phyloP scores from a whole-genome alignment of 2,329 filamentous ascomycete species.

The Arthrobotrys entomopaga region DNA sequence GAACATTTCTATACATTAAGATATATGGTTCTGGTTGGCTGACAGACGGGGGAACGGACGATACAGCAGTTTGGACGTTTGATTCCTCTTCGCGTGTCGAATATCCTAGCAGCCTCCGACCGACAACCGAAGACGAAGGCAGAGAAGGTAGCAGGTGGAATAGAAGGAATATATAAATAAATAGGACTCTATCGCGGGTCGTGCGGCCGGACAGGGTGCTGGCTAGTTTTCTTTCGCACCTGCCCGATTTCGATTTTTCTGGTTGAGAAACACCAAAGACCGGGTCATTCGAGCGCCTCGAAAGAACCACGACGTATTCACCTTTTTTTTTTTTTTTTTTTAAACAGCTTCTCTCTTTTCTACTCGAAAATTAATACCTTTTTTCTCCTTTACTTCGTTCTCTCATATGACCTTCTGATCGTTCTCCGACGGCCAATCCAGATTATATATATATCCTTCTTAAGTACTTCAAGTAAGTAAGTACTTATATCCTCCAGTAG shows the following conservation, averaged over 20 bases:
- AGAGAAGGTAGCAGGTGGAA: not conserved
- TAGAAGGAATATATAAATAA: not conserved
- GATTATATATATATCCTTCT: no score
- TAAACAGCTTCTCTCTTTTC: not conserved
- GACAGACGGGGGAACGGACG: no score
- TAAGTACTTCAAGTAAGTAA: no score
- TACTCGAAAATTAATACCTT: not conserved
- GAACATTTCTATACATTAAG: no score
- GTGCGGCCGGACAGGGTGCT: not conserved
- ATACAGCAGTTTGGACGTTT: no score
- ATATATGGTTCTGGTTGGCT: no score
- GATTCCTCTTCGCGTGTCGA: no score
- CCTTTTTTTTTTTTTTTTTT: not conserved
- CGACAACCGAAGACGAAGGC: not conserved
- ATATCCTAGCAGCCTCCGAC: no score
- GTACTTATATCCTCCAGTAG: no score
- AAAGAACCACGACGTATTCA: not conserved
- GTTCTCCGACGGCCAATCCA: no score
- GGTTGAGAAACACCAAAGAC: not conserved
- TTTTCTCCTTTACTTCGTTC: not conserved
- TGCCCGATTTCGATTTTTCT: not conserved
- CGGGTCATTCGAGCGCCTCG: slow-evolving; percentile 2
- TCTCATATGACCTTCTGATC: not conserved
- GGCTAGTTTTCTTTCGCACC: not conserved
- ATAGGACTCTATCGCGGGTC: not conserved